Percentiles rank a stretch among this genome's conserved stretches.
phyloP scores from a whole-genome alignment of 1,284 basidiomycete species.

The Rhodotorula sp. region DNA sequence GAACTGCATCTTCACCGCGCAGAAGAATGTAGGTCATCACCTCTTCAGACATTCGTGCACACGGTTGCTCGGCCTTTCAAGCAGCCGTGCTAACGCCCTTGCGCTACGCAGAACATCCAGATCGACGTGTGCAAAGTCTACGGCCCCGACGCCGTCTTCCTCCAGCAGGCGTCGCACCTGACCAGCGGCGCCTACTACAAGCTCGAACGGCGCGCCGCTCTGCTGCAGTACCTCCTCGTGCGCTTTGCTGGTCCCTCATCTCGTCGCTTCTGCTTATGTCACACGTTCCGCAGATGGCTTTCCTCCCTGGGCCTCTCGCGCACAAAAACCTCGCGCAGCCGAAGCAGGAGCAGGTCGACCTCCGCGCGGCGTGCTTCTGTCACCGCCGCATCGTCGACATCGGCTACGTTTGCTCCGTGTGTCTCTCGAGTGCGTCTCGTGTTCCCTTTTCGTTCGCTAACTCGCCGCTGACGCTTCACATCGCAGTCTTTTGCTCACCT shows the following conservation, averaged over 20 bases:
- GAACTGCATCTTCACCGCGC: slow-evolving; percentile 99
- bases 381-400: slow-evolving; percentile 96
- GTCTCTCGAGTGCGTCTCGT: slow-evolving; percentile 75
- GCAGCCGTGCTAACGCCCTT: neutral
- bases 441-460: neutral
- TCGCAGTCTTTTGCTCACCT: neutral
- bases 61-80: neutral
- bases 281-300: slow-evolving; percentile 69
- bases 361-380: slow-evolving; percentile 97
- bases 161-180: slow-evolving; percentile 95
- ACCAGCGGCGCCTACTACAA: slow-evolving; percentile 92
- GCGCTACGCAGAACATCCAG: slow-evolving; percentile 71
- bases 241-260: slow-evolving; percentile 41
- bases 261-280: neutral
- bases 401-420: slow-evolving; percentile 96
- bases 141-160: slow-evolving; percentile 86
- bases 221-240: slow-evolving; percentile 85
- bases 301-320: slow-evolving; percentile 78
- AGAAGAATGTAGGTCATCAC: slow-evolving; percentile 72
- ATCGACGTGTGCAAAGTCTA: slow-evolving; percentile 94
- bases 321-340: slow-evolving; percentile 79
- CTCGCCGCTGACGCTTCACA: neutral
- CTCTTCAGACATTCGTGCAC: neutral
- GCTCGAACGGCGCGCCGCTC: slow-evolving; percentile 72
- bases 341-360: slow-evolving; percentile 91